Evolutionary conservation across 257 asterid species (phyloP).

Genomic region (Agastache rugosa): DNA sequence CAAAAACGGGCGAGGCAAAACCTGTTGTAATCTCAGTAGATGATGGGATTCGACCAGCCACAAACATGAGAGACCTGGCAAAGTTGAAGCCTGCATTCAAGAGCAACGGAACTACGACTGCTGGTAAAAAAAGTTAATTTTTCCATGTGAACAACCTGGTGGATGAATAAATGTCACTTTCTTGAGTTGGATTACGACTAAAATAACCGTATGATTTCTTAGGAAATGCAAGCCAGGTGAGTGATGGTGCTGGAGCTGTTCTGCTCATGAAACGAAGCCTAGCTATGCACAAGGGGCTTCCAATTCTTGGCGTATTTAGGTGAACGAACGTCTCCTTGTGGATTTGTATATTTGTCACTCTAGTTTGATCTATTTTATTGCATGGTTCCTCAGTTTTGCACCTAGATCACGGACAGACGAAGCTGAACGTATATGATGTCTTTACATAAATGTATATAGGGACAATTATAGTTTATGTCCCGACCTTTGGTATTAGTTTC

Average conservation of each 20-base stretch:
- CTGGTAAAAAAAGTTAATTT: constrained; percentile 55
- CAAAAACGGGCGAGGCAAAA: constrained; percentile 67
- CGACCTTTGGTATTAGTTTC: too few relatives aligned
- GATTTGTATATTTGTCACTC: neutral
- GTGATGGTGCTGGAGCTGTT: constrained; percentile 98
- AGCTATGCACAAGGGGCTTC: constrained; percentile 80
- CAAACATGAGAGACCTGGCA: constrained; percentile 70
- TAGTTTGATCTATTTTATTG: neutral
- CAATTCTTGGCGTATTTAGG: constrained; percentile 88
- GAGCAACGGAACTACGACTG: constrained; percentile 86
- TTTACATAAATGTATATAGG: too few relatives aligned
- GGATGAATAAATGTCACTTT: constrained; percentile 4
- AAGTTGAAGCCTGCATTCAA: constrained; percentile 92
- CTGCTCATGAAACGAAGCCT: constrained; percentile 92
- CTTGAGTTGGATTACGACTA: constrained; percentile 19
- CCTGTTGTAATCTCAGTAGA: constrained; percentile 71
- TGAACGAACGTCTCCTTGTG: constrained; percentile 28
- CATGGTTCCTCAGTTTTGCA: neutral
- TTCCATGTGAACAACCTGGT: constrained; percentile 1
- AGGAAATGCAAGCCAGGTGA: constrained; percentile 91
- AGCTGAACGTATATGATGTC: too few relatives aligned
- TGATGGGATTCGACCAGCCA: constrained; percentile 84
- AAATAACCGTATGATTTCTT: constrained; percentile 26
- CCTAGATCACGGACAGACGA: neutral
- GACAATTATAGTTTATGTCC: too few relatives aligned